Conservation (phyloP, 1,139 yeast species). For the Lodderomyces theae region DNA sequence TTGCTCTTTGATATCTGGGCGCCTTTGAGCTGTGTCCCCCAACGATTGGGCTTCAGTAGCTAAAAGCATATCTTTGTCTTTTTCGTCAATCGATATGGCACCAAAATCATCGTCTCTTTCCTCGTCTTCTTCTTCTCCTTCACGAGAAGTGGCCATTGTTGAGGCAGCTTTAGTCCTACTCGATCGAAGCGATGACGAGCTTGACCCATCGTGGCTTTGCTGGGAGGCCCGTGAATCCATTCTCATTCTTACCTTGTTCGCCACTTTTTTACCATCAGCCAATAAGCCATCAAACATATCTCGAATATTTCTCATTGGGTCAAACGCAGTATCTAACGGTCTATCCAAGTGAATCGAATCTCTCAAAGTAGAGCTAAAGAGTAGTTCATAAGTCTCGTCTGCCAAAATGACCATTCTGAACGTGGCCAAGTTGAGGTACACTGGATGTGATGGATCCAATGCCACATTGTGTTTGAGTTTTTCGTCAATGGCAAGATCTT, state of each 20-base stretch:
- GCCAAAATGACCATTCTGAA: conserved; percentile 94
- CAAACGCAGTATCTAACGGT: conserved; percentile 44
- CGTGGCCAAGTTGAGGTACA: conserved; percentile 76
- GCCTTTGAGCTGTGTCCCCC: conserved; percentile 19
- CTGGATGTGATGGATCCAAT: conserved; percentile 74
- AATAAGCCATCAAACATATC: conserved; percentile 89
- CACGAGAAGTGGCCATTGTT: conserved; percentile 3
- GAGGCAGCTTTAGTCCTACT: conserved; percentile 15
- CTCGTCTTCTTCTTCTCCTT: conserved; percentile 42
- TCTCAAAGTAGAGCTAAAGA: conserved; percentile 68
- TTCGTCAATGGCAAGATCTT: conserved; percentile 39
- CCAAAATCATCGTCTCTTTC: conserved; percentile 49
- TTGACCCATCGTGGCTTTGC: conserved; percentile 19
- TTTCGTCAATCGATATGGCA: conserved; percentile 45
- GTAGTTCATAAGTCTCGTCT: conserved; percentile 85
- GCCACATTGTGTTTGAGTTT: conserved; percentile 64
- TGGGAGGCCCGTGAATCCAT: conserved; percentile 65
- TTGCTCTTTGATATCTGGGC: conserved; percentile 12
- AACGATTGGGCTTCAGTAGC: conserved; percentile 47
- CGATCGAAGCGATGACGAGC: conserved; percentile 28
- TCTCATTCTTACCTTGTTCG: conserved; percentile 80
- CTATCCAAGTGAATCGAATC: conserved; percentile 66
- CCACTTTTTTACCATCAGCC: conserved; percentile 90
- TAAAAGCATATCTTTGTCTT: conserved; percentile 44
- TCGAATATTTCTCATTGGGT: conserved; percentile 60